Percentiles rank a stretch among this genome's conserved stretches.
Evolutionary conservation across 352 stramenopile species (phyloP).

Genomic region (Pythium grandisporangium): DNA sequence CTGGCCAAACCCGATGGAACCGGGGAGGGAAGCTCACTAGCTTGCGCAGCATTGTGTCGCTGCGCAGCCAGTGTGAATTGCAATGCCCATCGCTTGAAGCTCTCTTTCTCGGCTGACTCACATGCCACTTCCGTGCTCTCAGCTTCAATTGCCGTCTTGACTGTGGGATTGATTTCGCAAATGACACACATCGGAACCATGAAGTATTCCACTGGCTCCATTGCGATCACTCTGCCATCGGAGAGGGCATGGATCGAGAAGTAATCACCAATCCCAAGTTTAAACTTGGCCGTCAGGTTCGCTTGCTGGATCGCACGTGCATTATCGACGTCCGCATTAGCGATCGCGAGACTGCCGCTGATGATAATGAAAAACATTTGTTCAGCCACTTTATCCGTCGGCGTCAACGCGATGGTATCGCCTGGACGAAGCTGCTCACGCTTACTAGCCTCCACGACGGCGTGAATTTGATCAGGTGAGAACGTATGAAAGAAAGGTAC

Average conservation of each 20-base stretch:
- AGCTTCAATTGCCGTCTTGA: slow-evolving; percentile 18
- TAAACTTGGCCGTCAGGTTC: slow-evolving; percentile 38
- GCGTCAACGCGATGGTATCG: slow-evolving; percentile 27
- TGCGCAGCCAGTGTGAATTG: slow-evolving; percentile 46
- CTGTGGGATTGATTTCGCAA: slow-evolving; percentile 2
- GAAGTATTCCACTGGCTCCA: slow-evolving; percentile 58
- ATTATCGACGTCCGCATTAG: slow-evolving; percentile 20
- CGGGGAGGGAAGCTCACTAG: slow-evolving; percentile 18
- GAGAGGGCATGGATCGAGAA: slow-evolving; percentile 30
- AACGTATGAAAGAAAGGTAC: slow-evolving; percentile 70
- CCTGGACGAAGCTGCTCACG: slow-evolving; percentile 35
- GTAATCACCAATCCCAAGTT: slow-evolving; percentile 63
- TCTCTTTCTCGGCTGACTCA: slow-evolving; percentile 50
- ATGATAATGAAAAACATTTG: slow-evolving; percentile 57
- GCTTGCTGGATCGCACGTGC: slow-evolving; percentile 35
- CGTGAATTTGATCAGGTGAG: slow-evolving; percentile 39
- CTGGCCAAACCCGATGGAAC: slow-evolving; percentile 35
- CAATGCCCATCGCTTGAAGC: slow-evolving; percentile 65
- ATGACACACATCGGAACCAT: slow-evolving; percentile 37
- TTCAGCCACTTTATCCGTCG: slow-evolving; percentile 9
- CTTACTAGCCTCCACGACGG: slow-evolving; percentile 32
- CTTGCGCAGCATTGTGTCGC: slow-evolving; percentile 13
- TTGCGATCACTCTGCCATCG: slow-evolving; percentile 52
- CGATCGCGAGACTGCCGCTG: slow-evolving; percentile 41
- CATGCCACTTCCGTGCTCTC: slow-evolving; percentile 25